Evolutionary conservation across 1,139 yeast genomes (phyloP).

Genomic region (Debaryomycetaceae sp.): DNA sequence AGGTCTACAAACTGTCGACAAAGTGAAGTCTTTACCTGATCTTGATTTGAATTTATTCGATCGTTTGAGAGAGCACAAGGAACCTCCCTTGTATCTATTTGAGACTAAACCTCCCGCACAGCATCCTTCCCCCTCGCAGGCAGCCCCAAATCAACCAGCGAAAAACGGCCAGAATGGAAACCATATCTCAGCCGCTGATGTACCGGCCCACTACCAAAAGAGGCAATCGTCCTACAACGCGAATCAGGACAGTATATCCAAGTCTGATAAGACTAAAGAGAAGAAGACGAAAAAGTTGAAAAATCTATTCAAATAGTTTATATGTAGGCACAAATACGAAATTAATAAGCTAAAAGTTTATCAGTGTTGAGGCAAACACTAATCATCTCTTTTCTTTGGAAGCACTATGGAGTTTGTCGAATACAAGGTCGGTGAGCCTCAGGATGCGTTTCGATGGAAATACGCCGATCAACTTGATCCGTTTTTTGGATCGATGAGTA

Average conservation of each 20-base stretch:
- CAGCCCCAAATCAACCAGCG: slow-evolving; percentile 1
- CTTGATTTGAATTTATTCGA: slow-evolving; percentile 31
- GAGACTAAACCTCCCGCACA: slow-evolving; percentile 19
- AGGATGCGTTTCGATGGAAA: not conserved
- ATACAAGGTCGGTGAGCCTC: not conserved
- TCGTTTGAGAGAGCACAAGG: slow-evolving; percentile 20
- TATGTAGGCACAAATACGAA: not conserved
- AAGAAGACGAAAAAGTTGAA: slow-evolving; percentile 8
- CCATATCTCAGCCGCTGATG: not conserved
- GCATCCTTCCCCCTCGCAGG: not conserved
- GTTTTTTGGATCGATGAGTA: not conserved
- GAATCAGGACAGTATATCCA: not conserved
- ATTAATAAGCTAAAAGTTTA: too few species aligned
- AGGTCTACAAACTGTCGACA: slow-evolving; percentile 43
- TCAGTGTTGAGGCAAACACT: too few species aligned
- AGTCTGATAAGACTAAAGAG: slow-evolving; percentile 3
- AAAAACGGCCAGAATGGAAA: not conserved
- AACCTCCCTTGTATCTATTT: slow-evolving; percentile 35
- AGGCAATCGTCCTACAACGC: slow-evolving; percentile 1
- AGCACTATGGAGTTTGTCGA: not conserved
- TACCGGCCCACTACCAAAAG: slow-evolving; percentile 8
- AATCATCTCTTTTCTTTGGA: not conserved
- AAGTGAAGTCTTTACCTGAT: slow-evolving; percentile 27
- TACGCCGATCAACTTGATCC: not conserved
- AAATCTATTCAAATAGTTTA: slow-evolving; percentile 7